A percentile compares a stretch with the other conserved stretches of the same genome.
phyloP scores from a whole-genome alignment of 2,329 filamentous ascomycete genomes.

The Claviceps maximensis region DNA sequence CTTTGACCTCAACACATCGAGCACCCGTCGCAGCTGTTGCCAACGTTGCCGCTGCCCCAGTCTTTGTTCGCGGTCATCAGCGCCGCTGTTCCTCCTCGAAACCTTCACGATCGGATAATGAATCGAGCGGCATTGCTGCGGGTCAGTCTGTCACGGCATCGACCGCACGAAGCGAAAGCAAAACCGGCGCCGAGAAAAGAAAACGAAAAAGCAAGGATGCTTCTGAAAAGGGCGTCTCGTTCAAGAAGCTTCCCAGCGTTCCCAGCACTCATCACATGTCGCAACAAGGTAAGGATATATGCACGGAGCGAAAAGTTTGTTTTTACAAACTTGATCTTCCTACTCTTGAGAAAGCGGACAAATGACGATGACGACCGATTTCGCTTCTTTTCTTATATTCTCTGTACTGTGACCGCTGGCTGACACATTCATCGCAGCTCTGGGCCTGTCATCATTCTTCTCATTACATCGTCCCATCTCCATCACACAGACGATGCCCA shows the following conservation, averaged over 20 bases:
- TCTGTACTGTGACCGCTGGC: not conserved
- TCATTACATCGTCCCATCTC: constrained; percentile 91
- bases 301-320: not conserved
- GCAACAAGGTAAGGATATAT: constrained; percentile 41
- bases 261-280: constrained; percentile 62
- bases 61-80: constrained; percentile 32
- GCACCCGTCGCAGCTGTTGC: constrained; percentile 21
- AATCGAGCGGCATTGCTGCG: constrained; percentile 35
- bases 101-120: constrained; percentile 47
- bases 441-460: constrained; percentile 86
- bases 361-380: not conserved
- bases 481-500: constrained; percentile 68
- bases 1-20: constrained; percentile 28
- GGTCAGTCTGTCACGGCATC: constrained; percentile 37
- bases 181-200: constrained; percentile 36
- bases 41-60: constrained; percentile 19
- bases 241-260: constrained; percentile 55
- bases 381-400: not conserved
- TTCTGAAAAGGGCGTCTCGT: constrained; percentile 29
- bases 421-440: constrained; percentile 39
- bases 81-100: constrained; percentile 48
- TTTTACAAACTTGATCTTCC: no score
- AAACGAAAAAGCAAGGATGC: constrained; percentile 45
- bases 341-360: not conserved
- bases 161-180: constrained; percentile 28